Evolutionary conservation across 148 eudicot genomes (phyloP).

Genomic region (Silene uniflora): DNA sequence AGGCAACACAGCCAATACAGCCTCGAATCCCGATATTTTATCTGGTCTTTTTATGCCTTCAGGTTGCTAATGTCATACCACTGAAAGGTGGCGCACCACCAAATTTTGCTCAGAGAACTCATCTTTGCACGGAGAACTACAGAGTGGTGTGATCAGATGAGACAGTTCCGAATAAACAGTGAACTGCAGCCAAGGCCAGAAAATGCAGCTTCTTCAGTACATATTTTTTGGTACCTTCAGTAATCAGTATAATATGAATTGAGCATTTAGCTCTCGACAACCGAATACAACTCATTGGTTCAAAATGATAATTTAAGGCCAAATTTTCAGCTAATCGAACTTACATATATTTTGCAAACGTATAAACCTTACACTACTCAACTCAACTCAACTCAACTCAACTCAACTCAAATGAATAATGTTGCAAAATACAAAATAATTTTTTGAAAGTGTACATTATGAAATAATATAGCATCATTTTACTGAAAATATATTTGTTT

Average conservation of each 20-base stretch:
- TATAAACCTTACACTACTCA: not conserved
- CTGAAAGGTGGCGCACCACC: constrained; percentile 67
- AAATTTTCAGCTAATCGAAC: not conserved
- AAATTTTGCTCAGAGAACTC: constrained; percentile 54
- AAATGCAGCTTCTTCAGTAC: not conserved
- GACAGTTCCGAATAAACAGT: not conserved
- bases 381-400: not conserved
- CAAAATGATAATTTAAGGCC: not conserved
- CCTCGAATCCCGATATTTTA: not conserved
- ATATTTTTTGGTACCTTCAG: not conserved
- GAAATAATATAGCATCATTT: no score
- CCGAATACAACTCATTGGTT: not conserved
- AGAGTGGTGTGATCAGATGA: constrained; percentile 46
- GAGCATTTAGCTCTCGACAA: constrained; percentile 4
- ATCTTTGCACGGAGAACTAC: constrained; percentile 63
- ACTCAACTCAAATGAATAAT: not conserved
- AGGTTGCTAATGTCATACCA: constrained; percentile 64
- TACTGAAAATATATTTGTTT: no score
- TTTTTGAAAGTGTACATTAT: no score
- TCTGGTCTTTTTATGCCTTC: constrained; percentile 12
- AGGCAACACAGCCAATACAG: no score
- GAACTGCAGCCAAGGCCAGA: no score
- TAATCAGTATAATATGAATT: not conserved
- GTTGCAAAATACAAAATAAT: not conserved
- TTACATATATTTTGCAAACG: not conserved